A percentile compares a stretch with the other conserved stretches of the same genome.
Conservation (phyloP, 768 basidiomycete species). For the Postia placenta region DNA sequence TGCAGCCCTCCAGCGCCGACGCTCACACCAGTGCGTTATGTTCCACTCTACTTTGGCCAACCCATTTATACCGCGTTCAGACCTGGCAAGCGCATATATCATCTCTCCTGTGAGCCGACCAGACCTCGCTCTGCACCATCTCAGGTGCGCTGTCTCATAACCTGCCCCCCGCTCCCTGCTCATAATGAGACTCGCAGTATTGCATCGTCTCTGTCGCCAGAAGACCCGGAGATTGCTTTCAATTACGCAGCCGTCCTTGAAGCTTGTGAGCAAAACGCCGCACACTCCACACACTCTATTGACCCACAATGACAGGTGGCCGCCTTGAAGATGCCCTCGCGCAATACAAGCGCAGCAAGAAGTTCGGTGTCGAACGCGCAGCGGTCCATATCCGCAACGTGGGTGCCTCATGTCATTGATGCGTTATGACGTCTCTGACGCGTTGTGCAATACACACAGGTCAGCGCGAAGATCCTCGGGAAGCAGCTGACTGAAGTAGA, state of each 20-base stretch:
- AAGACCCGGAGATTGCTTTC: conserved; percentile 89
- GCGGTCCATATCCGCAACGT: conserved; percentile 82
- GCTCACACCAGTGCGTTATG: conserved; percentile 75
- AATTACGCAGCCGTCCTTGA: conserved; percentile 88
- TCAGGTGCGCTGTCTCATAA: conserved; percentile 47
- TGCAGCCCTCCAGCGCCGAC: conserved; percentile 81
- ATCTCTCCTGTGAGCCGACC: conserved; percentile 74
- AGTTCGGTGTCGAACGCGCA: conserved; percentile 76
- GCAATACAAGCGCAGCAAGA: conserved; percentile 76
- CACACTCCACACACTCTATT: conserved; percentile 1
- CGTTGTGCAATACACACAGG: conserved; percentile 32
- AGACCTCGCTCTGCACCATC: conserved; percentile 81
- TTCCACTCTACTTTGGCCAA: conserved; percentile 14
- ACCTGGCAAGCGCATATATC: conserved; percentile 86
- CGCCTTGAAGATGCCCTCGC: conserved; percentile 74
- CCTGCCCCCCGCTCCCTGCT: conserved; percentile 19
- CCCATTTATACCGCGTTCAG: conserved; percentile 30
- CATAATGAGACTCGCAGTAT: conserved; percentile 42
- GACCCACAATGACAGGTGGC: conserved; percentile 44
- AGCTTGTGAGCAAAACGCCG: conserved; percentile 73
- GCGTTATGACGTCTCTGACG: conserved; percentile 10
- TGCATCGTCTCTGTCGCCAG: conserved; percentile 76
- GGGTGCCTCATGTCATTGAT: conserved; percentile 16
- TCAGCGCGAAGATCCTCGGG: conserved; percentile 75
- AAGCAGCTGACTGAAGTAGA: conserved; percentile 42